Conservation (phyloP, 495 filamentous ascomycete genomes). For the Cairneyella variabilis region DNA sequence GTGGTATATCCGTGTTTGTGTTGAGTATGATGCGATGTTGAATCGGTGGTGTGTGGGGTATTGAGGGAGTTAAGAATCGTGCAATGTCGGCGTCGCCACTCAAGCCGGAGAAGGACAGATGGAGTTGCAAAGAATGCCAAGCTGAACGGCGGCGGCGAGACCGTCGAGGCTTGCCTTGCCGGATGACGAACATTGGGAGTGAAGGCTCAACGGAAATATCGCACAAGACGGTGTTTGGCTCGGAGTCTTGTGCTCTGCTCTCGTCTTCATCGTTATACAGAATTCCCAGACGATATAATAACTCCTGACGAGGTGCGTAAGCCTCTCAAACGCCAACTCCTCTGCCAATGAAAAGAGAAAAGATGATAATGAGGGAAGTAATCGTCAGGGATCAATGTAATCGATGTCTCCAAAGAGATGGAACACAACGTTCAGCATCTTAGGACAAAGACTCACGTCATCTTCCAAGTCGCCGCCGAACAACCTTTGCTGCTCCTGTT, state of each 20-base stretch:
- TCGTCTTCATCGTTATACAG: conserved; percentile 20
- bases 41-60: conserved; percentile 14
- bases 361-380: conserved; percentile 7
- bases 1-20: conserved; percentile 17
- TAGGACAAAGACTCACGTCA: conserved; percentile 25
- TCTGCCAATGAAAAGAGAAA: conserved; percentile 5
- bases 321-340: conserved; percentile 13
- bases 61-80: conserved; percentile 8
- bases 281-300: conserved; percentile 19
- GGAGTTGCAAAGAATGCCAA: conserved; percentile 12
- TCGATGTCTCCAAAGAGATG: conserved; percentile 27
- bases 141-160: conserved; percentile 3
- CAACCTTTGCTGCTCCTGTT: conserved; percentile 16
- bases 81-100: conserved; percentile 19
- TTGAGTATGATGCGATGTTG: conserved; percentile 17
- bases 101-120: conserved; percentile 20
- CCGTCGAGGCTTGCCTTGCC: conserved; percentile 9
- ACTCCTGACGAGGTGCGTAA: conserved; percentile 26
- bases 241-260: conserved; percentile 3
- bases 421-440: conserved; percentile 24
- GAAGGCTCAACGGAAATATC: conserved; percentile 6
- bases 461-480: conserved; percentile 25
- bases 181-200: conserved; percentile 13
- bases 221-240: conserved; percentile 4
- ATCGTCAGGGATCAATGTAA: conserved; percentile 26